These are phyloP conservation scores for Cryptococcus wingfieldii DNA, from an alignment of 1,284 basidiomycete species.

Conservation along the genomic window DNA sequence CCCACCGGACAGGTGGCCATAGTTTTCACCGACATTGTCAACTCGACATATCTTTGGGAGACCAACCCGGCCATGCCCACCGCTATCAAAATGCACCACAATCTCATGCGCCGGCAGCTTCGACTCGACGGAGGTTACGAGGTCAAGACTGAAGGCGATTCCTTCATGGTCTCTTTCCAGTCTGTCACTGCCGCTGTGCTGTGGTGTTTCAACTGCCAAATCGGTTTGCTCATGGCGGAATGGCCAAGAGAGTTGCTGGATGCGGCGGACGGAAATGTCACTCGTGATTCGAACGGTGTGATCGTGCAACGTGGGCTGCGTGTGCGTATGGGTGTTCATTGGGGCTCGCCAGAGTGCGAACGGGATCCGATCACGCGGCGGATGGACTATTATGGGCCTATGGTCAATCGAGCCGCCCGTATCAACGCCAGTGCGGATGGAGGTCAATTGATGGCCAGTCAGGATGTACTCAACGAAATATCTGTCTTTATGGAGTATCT, in stretches of 20 bases:
- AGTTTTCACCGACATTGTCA: slow-evolving; percentile 97
- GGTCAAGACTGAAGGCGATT: slow-evolving; percentile 99
- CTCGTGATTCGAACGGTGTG: slow-evolving; percentile 64
- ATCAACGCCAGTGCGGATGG: slow-evolving; percentile 81
- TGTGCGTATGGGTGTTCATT: slow-evolving; percentile 97
- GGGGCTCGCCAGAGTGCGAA: slow-evolving; percentile 86
- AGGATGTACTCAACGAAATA: slow-evolving; percentile 83
- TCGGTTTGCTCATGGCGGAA: slow-evolving; percentile 73
- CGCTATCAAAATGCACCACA: slow-evolving; percentile 90
- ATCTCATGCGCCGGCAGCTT: slow-evolving; percentile 76
- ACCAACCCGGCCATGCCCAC: slow-evolving; percentile 93
- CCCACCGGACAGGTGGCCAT: slow-evolving; percentile 87
- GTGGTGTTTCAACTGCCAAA: slow-evolving; percentile 88
- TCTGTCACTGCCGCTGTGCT: slow-evolving; percentile 79
- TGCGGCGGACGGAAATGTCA: slow-evolving; percentile 82
- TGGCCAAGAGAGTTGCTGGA: slow-evolving; percentile 96
- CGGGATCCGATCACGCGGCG: slow-evolving; percentile 88
- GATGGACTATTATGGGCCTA: slow-evolving; percentile 96
- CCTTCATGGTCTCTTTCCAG: slow-evolving; percentile 98
- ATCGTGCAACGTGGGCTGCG: slow-evolving; percentile 84
- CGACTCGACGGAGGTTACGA: slow-evolving; percentile 95
- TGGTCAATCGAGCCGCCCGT: slow-evolving; percentile 87
- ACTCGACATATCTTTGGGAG: slow-evolving; percentile 97
- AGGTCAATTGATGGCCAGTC: slow-evolving; percentile 90
- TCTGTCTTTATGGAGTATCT: slow-evolving; percentile 50